Evolutionary conservation across 2,329 filamentous ascomycete genomes (phyloP), one percentile per base, ranked within the genome.

Genomic region (Immersiporthe knoxdaviesiana): DNA sequence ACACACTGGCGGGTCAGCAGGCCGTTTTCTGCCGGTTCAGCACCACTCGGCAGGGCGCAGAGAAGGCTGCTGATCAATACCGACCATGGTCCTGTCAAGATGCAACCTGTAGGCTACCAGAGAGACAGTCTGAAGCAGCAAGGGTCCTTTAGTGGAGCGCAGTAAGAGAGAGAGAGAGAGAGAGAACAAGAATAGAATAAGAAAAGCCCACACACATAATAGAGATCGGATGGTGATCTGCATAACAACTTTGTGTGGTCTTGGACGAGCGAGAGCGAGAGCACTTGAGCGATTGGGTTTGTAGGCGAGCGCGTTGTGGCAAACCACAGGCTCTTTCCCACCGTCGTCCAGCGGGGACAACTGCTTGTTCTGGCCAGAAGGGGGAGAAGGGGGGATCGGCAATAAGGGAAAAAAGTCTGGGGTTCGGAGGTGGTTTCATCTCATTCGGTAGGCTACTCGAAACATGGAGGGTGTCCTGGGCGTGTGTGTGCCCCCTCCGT

Each of bases 371-470:
- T 59, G 56, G 56, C 18, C 32, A 30, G 56, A n/a, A 59, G 18
- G 50, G 50, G 3, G 11, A 54, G 10, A 52, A 21, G 8, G 52
- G 24, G 52, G 27, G 21, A 11, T 59, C 44, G 56, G 56, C 30
- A n/a, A n/a, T n/a, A n/a, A n/a, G n/a, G n/a, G 16, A 8, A 10
- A 8, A 37, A 30, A 59, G 21, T 59, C 32, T n/a, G 30, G 56
- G 56, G 56, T 59, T 21, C 32, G 30, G 52, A 30, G 56, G 21
- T 11, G 56, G 56, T 59, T 59, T 59, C 56, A 32, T 59, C 56
- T 59, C 32, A 37, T 59, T 59, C 56, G 56, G 18, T 30, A 37
- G 30, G 12, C 56, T 59, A 59, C 56, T 59, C 56, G 56, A 59
- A 59, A 59, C 56, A 35, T 59, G 56, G 32, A 37, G 24, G 30